A percentile compares a stretch with the other conserved stretches of the same genome.
Conservation (phyloP, 2,329 filamentous ascomycete species). For the Curvularia spicifera region DNA sequence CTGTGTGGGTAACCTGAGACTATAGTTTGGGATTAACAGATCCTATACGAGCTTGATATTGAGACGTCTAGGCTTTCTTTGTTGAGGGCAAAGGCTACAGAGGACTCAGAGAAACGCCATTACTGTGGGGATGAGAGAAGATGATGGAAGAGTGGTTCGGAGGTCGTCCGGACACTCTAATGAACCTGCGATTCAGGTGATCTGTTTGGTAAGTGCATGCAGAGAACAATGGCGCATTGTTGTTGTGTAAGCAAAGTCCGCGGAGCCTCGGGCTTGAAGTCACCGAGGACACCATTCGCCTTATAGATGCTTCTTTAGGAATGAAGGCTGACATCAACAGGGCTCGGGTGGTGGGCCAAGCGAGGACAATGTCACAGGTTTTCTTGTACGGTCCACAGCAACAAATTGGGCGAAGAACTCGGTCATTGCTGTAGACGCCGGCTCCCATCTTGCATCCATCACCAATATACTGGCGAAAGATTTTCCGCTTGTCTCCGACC, state of each 20-base stretch:
- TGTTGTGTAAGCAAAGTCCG: not conserved
- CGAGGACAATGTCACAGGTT: conserved; percentile 88
- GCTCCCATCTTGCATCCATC: conserved; percentile 86
- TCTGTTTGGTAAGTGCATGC: conserved; percentile 52
- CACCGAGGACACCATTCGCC: not conserved
- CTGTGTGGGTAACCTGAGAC: conserved; percentile 6
- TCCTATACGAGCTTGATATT: conserved; percentile 1
- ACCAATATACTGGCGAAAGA: conserved; percentile 72
- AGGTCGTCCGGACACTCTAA: conserved; percentile 44
- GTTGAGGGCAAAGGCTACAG: not conserved
- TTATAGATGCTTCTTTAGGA: not conserved
- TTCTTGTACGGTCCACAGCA: conserved; percentile 82
- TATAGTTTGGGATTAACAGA: not conserved
- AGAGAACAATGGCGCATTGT: not conserved
- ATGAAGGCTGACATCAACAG: conserved; percentile 55
- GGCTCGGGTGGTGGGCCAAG: conserved; percentile 87
- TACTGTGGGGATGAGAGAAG: conserved; percentile 51
- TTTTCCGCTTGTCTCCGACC: conserved; percentile 53
- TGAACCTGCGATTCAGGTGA: conserved; percentile 56
- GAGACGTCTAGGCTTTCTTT: not conserved
- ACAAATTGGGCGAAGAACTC: conserved; percentile 83
- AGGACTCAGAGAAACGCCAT: not conserved
- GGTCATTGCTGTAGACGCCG: conserved; percentile 89
- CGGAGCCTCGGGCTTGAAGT: not conserved
- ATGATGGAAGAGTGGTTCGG: conserved; percentile 48